Conservation (phyloP, 2,329 filamentous ascomycete genomes). For the Chaetomiaceae sp. region DNA sequence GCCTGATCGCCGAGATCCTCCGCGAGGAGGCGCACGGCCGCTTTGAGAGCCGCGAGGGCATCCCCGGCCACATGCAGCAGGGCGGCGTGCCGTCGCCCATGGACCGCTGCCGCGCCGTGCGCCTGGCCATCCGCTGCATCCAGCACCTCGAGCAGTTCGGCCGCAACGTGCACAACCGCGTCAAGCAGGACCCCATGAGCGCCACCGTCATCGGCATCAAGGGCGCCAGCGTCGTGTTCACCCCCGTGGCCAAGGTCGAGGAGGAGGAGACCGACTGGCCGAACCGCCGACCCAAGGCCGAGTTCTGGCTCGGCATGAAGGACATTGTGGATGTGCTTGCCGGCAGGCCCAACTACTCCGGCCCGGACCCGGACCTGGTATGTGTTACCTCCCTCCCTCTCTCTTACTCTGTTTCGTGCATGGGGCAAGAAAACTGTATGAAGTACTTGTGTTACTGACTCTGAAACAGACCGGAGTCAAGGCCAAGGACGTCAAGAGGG, state of each 20-base stretch:
- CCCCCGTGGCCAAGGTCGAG: constrained; percentile 73
- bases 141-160: constrained; percentile 80
- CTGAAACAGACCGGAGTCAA: constrained; percentile 35
- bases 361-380: constrained; percentile 42
- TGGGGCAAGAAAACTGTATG: too few relatives aligned
- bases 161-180: constrained; percentile 57
- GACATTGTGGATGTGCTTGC: constrained; percentile 78
- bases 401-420: too few relatives aligned
- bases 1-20: constrained; percentile 93
- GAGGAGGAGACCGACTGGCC: constrained; percentile 86
- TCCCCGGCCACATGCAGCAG: constrained; percentile 91
- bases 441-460: background rate
- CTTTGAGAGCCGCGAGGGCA: constrained; percentile 87
- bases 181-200: constrained; percentile 67
- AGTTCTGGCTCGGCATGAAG: constrained; percentile 80
- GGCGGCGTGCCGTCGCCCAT: constrained; percentile 89
- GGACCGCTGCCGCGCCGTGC: constrained; percentile 88
- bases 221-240: constrained; percentile 84
- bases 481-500: constrained; percentile 58
- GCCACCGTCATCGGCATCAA: constrained; percentile 85
- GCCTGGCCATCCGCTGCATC: constrained; percentile 89
- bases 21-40: constrained; percentile 85
- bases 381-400: background rate
- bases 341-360: constrained; percentile 55
- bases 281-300: constrained; percentile 73